Conservation (phyloP, 495 filamentous ascomycete genomes). For the Hapsidospora chrysogenum region DNA sequence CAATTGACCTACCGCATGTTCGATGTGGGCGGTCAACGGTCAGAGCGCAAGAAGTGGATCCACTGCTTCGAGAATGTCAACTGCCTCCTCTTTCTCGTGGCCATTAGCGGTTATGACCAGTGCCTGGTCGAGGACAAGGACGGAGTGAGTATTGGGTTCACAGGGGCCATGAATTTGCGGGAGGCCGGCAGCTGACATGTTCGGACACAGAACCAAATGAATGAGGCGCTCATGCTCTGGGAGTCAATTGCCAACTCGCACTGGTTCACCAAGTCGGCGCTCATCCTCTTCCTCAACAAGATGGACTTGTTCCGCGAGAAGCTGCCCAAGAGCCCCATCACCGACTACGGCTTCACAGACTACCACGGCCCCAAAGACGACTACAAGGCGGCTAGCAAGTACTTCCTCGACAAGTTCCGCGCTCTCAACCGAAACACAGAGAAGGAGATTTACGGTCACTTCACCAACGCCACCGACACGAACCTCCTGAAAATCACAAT, state of each 20-base stretch:
- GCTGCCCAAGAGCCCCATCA: slow-evolving; percentile 62
- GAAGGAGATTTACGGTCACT: slow-evolving; percentile 86
- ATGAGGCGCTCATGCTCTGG: slow-evolving; percentile 95
- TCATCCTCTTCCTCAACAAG: slow-evolving; percentile 98
- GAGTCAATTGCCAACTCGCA: slow-evolving; percentile 94
- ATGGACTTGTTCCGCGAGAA: slow-evolving; percentile 95
- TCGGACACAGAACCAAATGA: slow-evolving; percentile 91
- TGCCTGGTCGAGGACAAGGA: slow-evolving; percentile 95
- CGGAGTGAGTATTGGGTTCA: slow-evolving; percentile 79
- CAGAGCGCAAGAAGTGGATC: slow-evolving; percentile 99
- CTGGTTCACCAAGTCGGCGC: slow-evolving; percentile 91
- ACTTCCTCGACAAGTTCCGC: slow-evolving; percentile 82
- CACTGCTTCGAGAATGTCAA: slow-evolving; percentile 98
- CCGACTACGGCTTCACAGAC: slow-evolving; percentile 79
- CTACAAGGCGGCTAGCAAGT: slow-evolving; percentile 50
- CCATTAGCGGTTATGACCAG: slow-evolving; percentile 93
- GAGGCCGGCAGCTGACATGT: slow-evolving; percentile 11
- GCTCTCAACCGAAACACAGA: slow-evolving; percentile 70
- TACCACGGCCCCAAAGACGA: slow-evolving; percentile 43
- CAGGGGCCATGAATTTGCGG: too few species aligned
- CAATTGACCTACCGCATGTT: slow-evolving; percentile 97
- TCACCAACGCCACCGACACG: slow-evolving; percentile 89
- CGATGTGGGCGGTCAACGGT: slow-evolving; percentile 92
- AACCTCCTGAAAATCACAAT: slow-evolving; percentile 95
- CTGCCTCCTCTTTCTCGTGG: slow-evolving; percentile 83